Evolutionary conservation across 139 green algal species (phyloP).

Genomic region (Yamagishiella unicocca): DNA sequence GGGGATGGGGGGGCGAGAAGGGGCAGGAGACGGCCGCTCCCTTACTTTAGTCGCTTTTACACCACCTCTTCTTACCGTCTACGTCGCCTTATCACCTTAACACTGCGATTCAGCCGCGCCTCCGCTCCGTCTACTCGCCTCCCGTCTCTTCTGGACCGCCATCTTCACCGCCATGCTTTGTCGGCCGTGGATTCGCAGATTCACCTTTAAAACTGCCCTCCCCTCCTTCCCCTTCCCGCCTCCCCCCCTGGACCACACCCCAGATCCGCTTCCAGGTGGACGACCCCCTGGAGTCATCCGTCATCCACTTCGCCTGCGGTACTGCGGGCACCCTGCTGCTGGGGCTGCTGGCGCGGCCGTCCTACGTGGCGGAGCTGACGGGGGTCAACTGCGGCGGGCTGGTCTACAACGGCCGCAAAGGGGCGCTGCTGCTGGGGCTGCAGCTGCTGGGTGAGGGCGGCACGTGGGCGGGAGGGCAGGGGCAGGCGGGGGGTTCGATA

Average conservation of each 20-base stretch:
- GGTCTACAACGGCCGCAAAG: slow-evolving; percentile 54
- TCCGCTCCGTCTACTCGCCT: background rate
- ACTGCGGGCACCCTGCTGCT: slow-evolving; percentile 54
- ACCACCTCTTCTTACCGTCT: too few species aligned
- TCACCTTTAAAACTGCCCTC: background rate
- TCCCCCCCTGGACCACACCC: background rate
- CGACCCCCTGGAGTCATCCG: slow-evolving; percentile 62
- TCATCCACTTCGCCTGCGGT: slow-evolving; percentile 59
- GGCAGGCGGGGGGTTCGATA: too few species aligned
- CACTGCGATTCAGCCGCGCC: too few species aligned
- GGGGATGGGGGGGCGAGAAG: background rate
- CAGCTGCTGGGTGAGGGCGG: slow-evolving; percentile 59
- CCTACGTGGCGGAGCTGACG: slow-evolving; percentile 55
- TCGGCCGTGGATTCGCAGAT: too few species aligned
- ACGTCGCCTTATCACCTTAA: too few species aligned
- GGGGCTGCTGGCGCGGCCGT: slow-evolving; percentile 55
- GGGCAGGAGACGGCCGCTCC: too few species aligned
- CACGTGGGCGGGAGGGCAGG: too few species aligned
- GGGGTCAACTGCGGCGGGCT: slow-evolving; percentile 56
- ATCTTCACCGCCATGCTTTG: background rate
- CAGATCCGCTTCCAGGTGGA: slow-evolving; percentile 48
- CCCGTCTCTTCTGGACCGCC: background rate
- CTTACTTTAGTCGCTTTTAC: too few species aligned
- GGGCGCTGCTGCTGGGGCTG: slow-evolving; percentile 58
- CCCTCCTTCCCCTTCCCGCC: background rate